Evolutionary conservation across 345 rosid species (phyloP).

Genomic region (Balakata baccata): DNA sequence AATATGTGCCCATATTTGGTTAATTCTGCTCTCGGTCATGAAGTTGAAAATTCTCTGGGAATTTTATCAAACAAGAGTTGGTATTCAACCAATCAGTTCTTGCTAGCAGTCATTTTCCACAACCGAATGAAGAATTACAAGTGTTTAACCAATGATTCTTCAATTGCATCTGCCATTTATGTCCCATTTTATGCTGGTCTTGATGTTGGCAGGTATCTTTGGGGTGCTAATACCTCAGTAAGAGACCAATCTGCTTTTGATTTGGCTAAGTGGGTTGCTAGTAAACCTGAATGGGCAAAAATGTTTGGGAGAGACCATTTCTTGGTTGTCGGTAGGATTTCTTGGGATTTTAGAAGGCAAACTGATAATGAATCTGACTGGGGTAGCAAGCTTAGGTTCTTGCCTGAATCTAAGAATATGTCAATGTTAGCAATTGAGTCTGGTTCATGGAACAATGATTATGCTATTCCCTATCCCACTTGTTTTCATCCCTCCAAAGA

Average conservation of each 20-base stretch:
- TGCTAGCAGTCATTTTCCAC: constrained; percentile 28
- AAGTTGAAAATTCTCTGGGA: constrained; percentile 16
- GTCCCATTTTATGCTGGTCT: constrained; percentile 29
- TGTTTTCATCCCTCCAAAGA: constrained; percentile 28
- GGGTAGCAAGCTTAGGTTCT: constrained; percentile 28
- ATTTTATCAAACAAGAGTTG: constrained; percentile 20
- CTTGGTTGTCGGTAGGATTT: constrained; percentile 27
- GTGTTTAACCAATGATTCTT: constrained; percentile 30
- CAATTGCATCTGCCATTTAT: constrained; percentile 28
- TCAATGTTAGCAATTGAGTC: constrained; percentile 32
- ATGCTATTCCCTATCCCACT: constrained; percentile 34
- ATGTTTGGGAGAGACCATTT: constrained; percentile 32
- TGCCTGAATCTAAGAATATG: constrained; percentile 29
- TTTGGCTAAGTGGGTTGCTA: constrained; percentile 20
- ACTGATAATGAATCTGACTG: constrained; percentile 27
- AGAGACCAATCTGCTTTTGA: constrained; percentile 29
- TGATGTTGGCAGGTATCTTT: constrained; percentile 24
- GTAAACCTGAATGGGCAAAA: constrained; percentile 24
- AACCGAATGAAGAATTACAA: constrained; percentile 22
- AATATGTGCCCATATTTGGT: constrained; percentile 30
- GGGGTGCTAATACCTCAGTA: constrained; percentile 17
- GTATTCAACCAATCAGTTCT: constrained; percentile 28
- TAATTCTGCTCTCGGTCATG: constrained; percentile 19
- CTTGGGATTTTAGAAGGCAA: constrained; percentile 32
- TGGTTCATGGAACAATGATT: constrained; percentile 32